Evolutionary conservation across 2,329 filamentous ascomycete species (phyloP).

Genomic region (Waltergamsia citrina): DNA sequence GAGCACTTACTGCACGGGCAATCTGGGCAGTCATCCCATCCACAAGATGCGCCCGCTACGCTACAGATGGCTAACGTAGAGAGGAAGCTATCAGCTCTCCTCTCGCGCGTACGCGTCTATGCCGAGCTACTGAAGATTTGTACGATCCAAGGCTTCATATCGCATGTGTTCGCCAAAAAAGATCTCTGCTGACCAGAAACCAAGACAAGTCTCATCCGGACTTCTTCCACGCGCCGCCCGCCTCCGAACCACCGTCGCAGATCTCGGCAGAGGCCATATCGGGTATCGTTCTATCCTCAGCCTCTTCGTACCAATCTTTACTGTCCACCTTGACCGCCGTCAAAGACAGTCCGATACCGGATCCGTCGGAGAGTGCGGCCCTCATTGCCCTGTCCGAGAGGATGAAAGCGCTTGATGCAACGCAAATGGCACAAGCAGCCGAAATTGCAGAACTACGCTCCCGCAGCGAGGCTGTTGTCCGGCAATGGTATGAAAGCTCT

Average conservation of each 20-base stretch:
- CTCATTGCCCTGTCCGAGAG: slow-evolving; percentile 50
- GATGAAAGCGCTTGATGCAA: slow-evolving; percentile 50
- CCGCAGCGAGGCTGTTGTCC: slow-evolving; percentile 52
- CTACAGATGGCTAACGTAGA: slow-evolving; percentile 41
- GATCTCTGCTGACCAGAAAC: not conserved
- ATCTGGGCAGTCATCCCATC: slow-evolving; percentile 16
- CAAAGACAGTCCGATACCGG: slow-evolving; percentile 46
- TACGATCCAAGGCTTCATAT: slow-evolving; percentile 17
- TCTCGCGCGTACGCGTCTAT: slow-evolving; percentile 45
- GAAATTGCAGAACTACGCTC: slow-evolving; percentile 55
- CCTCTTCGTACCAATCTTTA: slow-evolving; percentile 43
- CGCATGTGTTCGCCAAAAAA: not conserved
- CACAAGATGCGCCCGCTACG: slow-evolving; percentile 28
- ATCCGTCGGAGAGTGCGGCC: slow-evolving; percentile 41
- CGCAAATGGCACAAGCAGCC: slow-evolving; percentile 50
- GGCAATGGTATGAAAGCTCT: slow-evolving; percentile 65
- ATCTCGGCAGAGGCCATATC: slow-evolving; percentile 41
- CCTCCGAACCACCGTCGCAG: slow-evolving; percentile 38
- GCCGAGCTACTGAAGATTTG: slow-evolving; percentile 51
- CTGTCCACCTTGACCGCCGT: slow-evolving; percentile 49
- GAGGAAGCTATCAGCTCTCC: slow-evolving; percentile 38
- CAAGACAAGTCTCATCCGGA: slow-evolving; percentile 44
- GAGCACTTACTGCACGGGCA: slow-evolving; percentile 50
- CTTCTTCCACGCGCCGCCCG: slow-evolving; percentile 39
- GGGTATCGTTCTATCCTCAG: slow-evolving; percentile 45